phyloP scores from a whole-genome alignment of 495 filamentous ascomycete genomes.

The Penicillium angulare region DNA sequence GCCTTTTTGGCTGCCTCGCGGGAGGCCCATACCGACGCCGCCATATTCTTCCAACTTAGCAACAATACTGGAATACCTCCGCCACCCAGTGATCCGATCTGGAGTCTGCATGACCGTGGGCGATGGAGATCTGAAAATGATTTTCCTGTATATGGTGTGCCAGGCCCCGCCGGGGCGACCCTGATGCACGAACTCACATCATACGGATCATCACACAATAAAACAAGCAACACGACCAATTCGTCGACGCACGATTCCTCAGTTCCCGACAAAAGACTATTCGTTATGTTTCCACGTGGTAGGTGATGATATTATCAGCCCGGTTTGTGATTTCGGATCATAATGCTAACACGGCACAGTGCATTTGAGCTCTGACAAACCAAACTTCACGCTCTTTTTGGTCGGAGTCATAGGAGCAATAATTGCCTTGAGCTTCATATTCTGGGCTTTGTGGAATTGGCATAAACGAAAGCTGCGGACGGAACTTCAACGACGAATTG shows the following conservation, averaged over 20 bases:
- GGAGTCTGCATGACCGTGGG: slow-evolving; percentile 63
- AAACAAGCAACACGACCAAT: not conserved
- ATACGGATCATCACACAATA: slow-evolving; percentile 56
- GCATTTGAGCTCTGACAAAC: too few species aligned
- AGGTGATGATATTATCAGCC: slow-evolving; percentile 45
- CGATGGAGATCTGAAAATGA: slow-evolving; percentile 61
- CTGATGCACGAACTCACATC: slow-evolving; percentile 75
- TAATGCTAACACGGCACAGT: slow-evolving; percentile 4
- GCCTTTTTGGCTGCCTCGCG: slow-evolving; percentile 66
- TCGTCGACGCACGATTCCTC: slow-evolving; percentile 41
- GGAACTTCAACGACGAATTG: slow-evolving; percentile 64
- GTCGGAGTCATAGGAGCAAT: slow-evolving; percentile 77
- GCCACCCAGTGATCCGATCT: slow-evolving; percentile 52
- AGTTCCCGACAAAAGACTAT: slow-evolving; percentile 56
- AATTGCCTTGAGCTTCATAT: slow-evolving; percentile 58
- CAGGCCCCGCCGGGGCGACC: slow-evolving; percentile 58
- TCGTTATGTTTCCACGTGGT: slow-evolving; percentile 59
- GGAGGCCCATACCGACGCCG: slow-evolving; percentile 54
- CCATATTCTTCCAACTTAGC: slow-evolving; percentile 71
- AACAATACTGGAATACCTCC: slow-evolving; percentile 61
- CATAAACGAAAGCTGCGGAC: slow-evolving; percentile 62
- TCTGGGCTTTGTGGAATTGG: slow-evolving; percentile 73
- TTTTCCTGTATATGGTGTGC: slow-evolving; percentile 84
- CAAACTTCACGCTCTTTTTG: slow-evolving; percentile 53
- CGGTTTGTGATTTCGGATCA: not conserved